Evolutionary conservation across 805 yeast species (phyloP).

Genomic region (Metschnikowia rubicola): DNA sequence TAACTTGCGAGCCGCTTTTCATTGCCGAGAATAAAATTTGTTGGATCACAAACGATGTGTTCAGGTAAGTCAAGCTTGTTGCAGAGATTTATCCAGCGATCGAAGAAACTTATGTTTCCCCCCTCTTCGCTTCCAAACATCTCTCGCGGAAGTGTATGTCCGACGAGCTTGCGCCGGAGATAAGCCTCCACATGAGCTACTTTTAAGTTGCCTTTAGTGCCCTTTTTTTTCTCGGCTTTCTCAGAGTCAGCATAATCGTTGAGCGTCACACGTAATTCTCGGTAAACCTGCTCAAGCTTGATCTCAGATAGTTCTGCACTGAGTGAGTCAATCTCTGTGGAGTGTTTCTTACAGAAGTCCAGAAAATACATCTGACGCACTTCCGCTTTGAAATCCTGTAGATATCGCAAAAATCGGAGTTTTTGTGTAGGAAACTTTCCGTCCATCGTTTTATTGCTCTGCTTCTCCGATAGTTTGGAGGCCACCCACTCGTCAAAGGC

Average conservation of each 20-base stretch:
- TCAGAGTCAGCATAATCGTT: slow-evolving; percentile 30
- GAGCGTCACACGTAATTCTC: slow-evolving; percentile 27
- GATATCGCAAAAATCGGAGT: slow-evolving; percentile 20
- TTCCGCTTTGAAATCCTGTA: slow-evolving; percentile 30
- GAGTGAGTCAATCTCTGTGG: slow-evolving; percentile 6
- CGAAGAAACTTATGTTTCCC: slow-evolving; percentile 12
- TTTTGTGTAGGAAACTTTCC: slow-evolving; percentile 22
- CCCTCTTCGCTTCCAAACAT: background rate
- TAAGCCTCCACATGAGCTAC: slow-evolving; percentile 24
- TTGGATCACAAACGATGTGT: slow-evolving; percentile 23
- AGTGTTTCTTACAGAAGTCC: slow-evolving; percentile 24
- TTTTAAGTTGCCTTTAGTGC: slow-evolving; percentile 27
- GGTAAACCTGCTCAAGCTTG: slow-evolving; percentile 22
- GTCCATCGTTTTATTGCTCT: background rate
- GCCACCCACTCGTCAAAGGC: slow-evolving; percentile 15
- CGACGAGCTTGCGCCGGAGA: slow-evolving; percentile 5
- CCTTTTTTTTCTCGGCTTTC: slow-evolving; percentile 20
- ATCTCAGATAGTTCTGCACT: slow-evolving; percentile 6
- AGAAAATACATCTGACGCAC: slow-evolving; percentile 25
- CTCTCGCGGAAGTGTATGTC: no score
- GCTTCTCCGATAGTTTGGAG: no score
- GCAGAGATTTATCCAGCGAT: slow-evolving; percentile 30
- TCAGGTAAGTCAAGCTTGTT: slow-evolving; percentile 20
- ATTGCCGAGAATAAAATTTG: slow-evolving; percentile 40
- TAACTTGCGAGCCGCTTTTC: slow-evolving; percentile 34